Evolutionary conservation across 2,329 filamentous ascomycete species (phyloP).

Genomic region (Tolypocladium ophioglossoides): DNA sequence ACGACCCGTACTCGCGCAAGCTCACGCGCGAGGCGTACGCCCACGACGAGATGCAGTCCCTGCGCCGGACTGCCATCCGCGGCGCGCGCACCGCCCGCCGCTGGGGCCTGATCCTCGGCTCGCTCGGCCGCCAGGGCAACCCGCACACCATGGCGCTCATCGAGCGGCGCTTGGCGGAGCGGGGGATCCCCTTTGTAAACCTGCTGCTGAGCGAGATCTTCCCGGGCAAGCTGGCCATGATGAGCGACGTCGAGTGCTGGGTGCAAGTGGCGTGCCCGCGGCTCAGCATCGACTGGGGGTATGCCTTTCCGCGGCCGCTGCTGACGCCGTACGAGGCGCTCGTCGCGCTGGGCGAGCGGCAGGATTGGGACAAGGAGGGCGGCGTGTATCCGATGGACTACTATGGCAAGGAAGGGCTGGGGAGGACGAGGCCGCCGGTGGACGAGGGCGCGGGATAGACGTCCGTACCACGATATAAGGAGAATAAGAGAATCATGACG

Average conservation of each 20-base stretch:
- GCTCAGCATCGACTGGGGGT: constrained; percentile 97
- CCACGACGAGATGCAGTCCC: constrained; percentile 78
- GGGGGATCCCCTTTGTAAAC: constrained; percentile 73
- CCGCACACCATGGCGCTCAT: constrained; percentile 85
- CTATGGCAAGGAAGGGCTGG: constrained; percentile 84
- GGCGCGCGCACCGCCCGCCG: constrained; percentile 68
- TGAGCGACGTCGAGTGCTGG: constrained; percentile 94
- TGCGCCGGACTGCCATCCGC: constrained; percentile 67
- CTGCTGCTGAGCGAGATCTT: constrained; percentile 91
- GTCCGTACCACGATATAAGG: background rate
- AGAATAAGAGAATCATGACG: background rate
- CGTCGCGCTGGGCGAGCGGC: constrained; percentile 69
- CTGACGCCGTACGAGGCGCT: constrained; percentile 93
- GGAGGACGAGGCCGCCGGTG: constrained; percentile 53
- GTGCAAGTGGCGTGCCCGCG: constrained; percentile 97
- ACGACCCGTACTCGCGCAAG: constrained; percentile 90
- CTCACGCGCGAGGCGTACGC: constrained; percentile 87
- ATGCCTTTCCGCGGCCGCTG: constrained; percentile 81
- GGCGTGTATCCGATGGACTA: constrained; percentile 96
- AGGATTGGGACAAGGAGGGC: constrained; percentile 54
- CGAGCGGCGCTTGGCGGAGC: constrained; percentile 60
- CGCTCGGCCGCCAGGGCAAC: constrained; percentile 88
- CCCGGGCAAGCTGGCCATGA: constrained; percentile 86
- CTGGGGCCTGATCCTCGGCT: constrained; percentile 92
- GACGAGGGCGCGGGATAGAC: constrained; percentile 4